phyloP scores from a whole-genome alignment of 2,329 filamentous ascomycete genomes.

The Colletotrichum agaves region DNA sequence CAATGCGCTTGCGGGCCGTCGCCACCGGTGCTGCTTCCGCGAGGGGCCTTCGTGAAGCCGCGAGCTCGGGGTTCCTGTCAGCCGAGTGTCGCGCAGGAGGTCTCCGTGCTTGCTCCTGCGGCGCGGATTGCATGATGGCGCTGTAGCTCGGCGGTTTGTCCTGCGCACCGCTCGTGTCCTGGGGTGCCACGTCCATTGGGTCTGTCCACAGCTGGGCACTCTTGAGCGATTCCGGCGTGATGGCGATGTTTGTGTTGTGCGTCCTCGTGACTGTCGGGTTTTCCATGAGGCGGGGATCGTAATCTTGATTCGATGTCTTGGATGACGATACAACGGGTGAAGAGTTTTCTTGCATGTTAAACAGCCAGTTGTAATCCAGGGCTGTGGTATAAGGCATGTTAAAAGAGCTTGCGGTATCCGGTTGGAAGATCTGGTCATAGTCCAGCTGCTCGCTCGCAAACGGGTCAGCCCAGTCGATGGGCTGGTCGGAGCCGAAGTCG shows the following conservation, averaged over 20 bases:
- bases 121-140: background rate
- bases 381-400: constrained; percentile 74
- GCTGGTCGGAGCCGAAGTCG: background rate
- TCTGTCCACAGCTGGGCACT: constrained; percentile 41
- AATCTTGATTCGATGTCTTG: background rate
- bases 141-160: constrained; percentile 36
- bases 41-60: background rate
- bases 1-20: background rate
- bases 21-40: background rate
- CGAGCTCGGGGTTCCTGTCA: background rate
- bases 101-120: background rate
- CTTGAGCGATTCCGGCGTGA: constrained; percentile 39
- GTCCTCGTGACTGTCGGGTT: background rate
- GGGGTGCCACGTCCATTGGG: constrained; percentile 1
- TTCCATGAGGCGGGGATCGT: background rate
- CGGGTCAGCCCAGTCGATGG: constrained; percentile 7
- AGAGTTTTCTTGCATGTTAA: constrained; percentile 57
- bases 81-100: background rate
- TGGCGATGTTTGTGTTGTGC: constrained; percentile 36
- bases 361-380: constrained; percentile 71
- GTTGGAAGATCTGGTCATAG: constrained; percentile 66
- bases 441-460: constrained; percentile 37
- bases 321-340: background rate
- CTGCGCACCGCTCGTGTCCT: background rate
- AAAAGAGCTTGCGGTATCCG: constrained; percentile 72